Evolutionary conservation across 192 early-diverging fungal species (phyloP), one percentile per base, ranked within the genome.

Genomic region (Coemansia sp.): DNA sequence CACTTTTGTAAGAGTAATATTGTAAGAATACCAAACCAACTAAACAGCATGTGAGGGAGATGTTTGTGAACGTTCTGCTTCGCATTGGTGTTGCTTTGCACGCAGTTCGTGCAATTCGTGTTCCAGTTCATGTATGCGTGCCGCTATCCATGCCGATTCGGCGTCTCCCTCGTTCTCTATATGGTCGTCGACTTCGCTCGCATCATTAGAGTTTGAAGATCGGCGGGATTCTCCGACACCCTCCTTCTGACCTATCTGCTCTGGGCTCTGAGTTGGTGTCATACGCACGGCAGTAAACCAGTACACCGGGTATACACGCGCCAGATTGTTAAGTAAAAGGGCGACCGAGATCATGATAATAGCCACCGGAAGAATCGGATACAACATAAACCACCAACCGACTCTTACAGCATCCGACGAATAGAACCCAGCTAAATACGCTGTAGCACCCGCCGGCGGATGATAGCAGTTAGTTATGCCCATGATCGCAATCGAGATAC

Each of bases 301-400:
- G 72, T 80, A 85, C 24, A 77, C 49, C 0, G 82, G 82, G 36
- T 77, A 85, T 16, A 80, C 78, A 8, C 78, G 77, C 8, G 59
- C 64, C 15, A 85, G 6, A 60, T 85, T 85, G 47, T 85, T 85
- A 12, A 85, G 46, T 7, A 85, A 44, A 16, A 85, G 22, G 2
- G 78, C 71, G 8, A 80, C 36, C 0, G 38, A 43, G 31, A 80
- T 69, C 73, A 85, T 73, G 54, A 85, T 72, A 3, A 85, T 65
- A 1, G 42, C 41, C 22, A 79, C 72, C 7, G 82, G 57, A 31
- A 85, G 44, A 22, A 85, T 75, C 55, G 82, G 82, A 31, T 71
- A 85, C 27, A 85, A 41, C 18, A 78, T 75, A n/a, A 70, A 85
- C 82, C 82, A 85, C 82, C 82, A 85, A 2, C 78, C 71, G 5